A percentile compares a stretch with the other conserved stretches of the same genome.
phyloP scores from a whole-genome alignment of 441 rosid species.

The Macaranga tanarius region DNA sequence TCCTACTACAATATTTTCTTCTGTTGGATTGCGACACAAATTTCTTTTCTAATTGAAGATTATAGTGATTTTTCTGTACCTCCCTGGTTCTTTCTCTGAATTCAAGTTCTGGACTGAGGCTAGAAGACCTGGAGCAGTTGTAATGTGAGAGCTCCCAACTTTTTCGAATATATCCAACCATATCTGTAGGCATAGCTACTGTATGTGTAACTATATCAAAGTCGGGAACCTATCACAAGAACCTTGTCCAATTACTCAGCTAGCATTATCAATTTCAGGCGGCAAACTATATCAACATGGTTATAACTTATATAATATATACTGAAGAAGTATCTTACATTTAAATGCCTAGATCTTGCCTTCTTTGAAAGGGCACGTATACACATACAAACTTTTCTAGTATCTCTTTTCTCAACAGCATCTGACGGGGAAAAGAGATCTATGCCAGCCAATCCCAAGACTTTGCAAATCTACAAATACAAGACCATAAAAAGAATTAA shows the following conservation, averaged over 20 bases:
- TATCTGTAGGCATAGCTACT: slow-evolving; percentile 32
- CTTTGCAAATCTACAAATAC: slow-evolving; percentile 35
- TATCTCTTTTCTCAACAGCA: slow-evolving; percentile 34
- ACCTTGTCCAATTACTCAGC: slow-evolving; percentile 2
- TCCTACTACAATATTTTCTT: not conserved
- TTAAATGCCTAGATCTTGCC: slow-evolving; percentile 30
- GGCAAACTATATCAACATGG: not conserved
- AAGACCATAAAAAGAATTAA: not conserved
- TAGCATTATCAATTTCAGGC: not conserved
- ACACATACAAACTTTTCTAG: slow-evolving; percentile 39
- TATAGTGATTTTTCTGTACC: slow-evolving; percentile 16
- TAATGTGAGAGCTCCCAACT: slow-evolving; percentile 32
- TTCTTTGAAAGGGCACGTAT: slow-evolving; percentile 35
- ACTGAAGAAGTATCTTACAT: slow-evolving; percentile 21
- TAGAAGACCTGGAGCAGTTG: slow-evolving; percentile 23
- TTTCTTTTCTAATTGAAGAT: not conserved
- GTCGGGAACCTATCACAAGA: slow-evolving; percentile 37
- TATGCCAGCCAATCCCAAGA: slow-evolving; percentile 33
- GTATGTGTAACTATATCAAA: slow-evolving; percentile 35
- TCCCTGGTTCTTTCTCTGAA: slow-evolving; percentile 14
- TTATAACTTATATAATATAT: not conserved
- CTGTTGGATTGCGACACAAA: not conserved
- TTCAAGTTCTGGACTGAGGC: slow-evolving; percentile 1
- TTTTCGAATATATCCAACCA: slow-evolving; percentile 36
- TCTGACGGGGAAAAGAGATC: slow-evolving; percentile 42